Base-by-base conservation (phyloP, 345 rosid species). In the Limnanthes douglasii region DNA sequence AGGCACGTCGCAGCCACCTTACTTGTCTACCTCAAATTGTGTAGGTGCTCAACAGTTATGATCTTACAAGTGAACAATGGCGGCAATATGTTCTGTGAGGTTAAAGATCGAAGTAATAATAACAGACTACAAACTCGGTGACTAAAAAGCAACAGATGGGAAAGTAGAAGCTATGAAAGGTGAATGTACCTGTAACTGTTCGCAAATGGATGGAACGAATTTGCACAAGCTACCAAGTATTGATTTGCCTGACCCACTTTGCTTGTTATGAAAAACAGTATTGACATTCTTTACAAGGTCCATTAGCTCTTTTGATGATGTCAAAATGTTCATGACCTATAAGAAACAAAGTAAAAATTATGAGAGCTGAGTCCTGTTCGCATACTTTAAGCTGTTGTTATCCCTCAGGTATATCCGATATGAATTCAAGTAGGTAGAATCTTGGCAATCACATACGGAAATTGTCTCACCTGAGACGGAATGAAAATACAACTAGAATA, bases 291-390 rank as follows among this genome's bases (percentile, higher is more conserved):
- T 88, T 50, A 78, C 34, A 18, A 88, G 69, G 50, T 59, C 64
- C 27, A 63, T 39, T 58, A 88, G 65, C 68, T 78, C 93, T 52
- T 57, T 64, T n/a, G 74, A 73, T 16, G 93, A 78, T 45, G 78
- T 78, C 69, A 82, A 51, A 46, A 70, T 33, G 36, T 47, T 53
- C 57, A 82, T 47, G 39, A 78, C 75, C 97, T 82, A 66, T 22
- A 50, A 33, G 27, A 24, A 53, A 56, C 23, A 59, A 37, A 32
- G 32, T 21, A 28, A 4, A 3, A 28, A 45, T 45, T 10, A 39
- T n/a, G n/a, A n/a, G n/a, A n/a, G n/a, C n/a, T n/a, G n/a, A n/a
- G n/a, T n/a, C n/a, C n/a, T n/a, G n/a, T n/a, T n/a, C n/a, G n/a
- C n/a, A n/a, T n/a, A n/a, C n/a, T n/a, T n/a, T n/a, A n/a, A n/a